phyloP scores from a whole-genome alignment of 1,284 basidiomycete genomes.

The Trametes pubescens region DNA sequence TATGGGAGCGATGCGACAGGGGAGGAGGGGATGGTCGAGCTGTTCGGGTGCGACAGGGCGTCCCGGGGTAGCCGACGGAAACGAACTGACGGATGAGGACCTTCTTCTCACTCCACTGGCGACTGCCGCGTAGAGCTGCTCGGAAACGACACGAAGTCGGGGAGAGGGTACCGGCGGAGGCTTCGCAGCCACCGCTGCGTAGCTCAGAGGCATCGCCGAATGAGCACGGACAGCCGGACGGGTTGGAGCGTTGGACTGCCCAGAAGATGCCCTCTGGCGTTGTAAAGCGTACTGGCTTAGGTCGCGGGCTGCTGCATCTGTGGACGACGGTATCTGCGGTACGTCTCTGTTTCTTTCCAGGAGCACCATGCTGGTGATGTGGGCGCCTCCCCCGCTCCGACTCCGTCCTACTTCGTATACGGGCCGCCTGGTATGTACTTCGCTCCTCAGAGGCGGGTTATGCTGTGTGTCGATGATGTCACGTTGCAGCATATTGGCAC shows the following conservation, averaged over 20 bases:
- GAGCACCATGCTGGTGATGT: conserved; percentile 1
- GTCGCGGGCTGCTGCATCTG: not conserved
- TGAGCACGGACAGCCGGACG: not conserved
- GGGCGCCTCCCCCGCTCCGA: conserved; percentile 5
- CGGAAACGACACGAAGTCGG: not conserved
- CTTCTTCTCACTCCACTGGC: not conserved
- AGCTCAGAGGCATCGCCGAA: not conserved
- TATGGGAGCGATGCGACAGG: not conserved
- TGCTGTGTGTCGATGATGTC: conserved; percentile 17
- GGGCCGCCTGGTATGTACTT: conserved; percentile 4
- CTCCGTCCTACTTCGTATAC: conserved; percentile 21
- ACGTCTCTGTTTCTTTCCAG: not conserved
- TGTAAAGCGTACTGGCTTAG: not conserved
- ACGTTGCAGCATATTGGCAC: not conserved
- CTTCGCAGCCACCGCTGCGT: conserved; percentile 6
- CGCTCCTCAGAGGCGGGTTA: conserved; percentile 6
- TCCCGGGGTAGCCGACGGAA: not conserved
- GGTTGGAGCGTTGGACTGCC: not conserved
- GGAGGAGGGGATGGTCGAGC: not conserved
- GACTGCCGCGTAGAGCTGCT: not conserved
- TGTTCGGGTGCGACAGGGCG: not conserved
- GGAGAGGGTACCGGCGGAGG: not conserved
- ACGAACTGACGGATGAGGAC: not conserved
- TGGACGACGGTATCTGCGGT: not conserved
- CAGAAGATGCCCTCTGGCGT: not conserved